Evolutionary conservation across 306 rosid genomes (phyloP).

Genomic region (Luffa aegyptiaca): DNA sequence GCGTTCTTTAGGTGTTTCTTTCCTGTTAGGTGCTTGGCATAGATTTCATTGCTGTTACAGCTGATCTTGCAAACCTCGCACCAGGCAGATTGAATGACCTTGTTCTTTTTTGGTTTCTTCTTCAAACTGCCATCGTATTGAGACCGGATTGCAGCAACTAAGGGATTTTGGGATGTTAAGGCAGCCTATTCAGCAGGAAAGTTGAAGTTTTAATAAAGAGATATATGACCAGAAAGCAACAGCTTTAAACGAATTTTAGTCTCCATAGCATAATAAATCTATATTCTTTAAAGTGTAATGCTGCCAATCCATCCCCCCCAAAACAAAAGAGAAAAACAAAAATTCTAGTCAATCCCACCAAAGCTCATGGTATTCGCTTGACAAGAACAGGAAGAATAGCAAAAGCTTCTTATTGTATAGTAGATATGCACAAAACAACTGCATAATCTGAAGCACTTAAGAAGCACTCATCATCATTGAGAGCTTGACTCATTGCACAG

Average conservation of each 20-base stretch:
- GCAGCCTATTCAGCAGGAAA: slow-evolving; percentile 25
- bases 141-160: slow-evolving; percentile 31
- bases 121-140: slow-evolving; percentile 20
- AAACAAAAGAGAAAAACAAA: too few species aligned
- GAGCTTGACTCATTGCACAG: neutral
- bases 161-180: slow-evolving; percentile 27
- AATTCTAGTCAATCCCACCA: neutral
- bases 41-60: slow-evolving; percentile 48
- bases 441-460: neutral
- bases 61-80: slow-evolving; percentile 54
- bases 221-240: neutral
- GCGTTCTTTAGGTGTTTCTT: slow-evolving; percentile 54
- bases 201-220: neutral
- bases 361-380: neutral
- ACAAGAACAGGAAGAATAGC: neutral
- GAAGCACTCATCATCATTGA: neutral
- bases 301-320: neutral
- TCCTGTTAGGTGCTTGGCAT: slow-evolving; percentile 39
- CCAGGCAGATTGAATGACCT: slow-evolving; percentile 40
- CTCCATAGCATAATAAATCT: neutral
- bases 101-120: slow-evolving; percentile 30
- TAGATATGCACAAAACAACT: neutral
- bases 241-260: neutral
- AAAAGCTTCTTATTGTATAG: neutral
- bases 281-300: neutral